A percentile compares a stretch with the other conserved stretches of the same genome.
phyloP scores from a whole-genome alignment of 129 eudicot genomes.

The Pulicaria dysenterica region DNA sequence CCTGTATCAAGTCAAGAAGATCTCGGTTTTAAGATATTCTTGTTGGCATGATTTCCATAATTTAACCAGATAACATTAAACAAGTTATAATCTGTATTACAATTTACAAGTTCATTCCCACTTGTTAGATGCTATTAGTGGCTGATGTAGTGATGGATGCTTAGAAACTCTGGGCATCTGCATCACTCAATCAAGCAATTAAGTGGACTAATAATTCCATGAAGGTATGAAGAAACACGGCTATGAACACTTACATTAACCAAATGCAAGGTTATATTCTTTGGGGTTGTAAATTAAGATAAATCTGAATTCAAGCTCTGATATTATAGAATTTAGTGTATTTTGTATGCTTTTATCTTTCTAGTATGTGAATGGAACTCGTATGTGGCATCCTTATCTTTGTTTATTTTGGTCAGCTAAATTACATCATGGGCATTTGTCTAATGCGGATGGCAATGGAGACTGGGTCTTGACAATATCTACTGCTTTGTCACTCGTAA shows the following conservation, averaged over 20 bases:
- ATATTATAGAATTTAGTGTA: not conserved
- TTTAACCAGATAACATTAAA: not conserved
- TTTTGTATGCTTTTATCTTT: conserved; percentile 11
- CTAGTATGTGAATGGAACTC: conserved; percentile 11
- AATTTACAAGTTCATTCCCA: not conserved
- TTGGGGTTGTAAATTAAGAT: conserved; percentile 7
- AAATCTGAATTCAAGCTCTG: not conserved
- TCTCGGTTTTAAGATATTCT: not conserved
- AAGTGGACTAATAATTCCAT: not conserved
- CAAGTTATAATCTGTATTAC: conserved; percentile 1
- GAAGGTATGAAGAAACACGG: not conserved
- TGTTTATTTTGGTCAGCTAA: conserved; percentile 53
- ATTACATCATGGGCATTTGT: conserved; percentile 83
- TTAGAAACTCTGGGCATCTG: too few relatives aligned
- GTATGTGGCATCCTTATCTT: conserved; percentile 17
- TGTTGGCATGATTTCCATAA: not conserved
- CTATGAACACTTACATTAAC: not conserved
- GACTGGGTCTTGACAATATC: conserved; percentile 98
- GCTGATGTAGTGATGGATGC: too few relatives aligned
- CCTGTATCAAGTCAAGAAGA: conserved; percentile 4
- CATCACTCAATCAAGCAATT: conserved; percentile 1
- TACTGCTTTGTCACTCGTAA: conserved; percentile 84
- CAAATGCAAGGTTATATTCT: conserved; percentile 7
- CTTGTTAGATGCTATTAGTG: not conserved
- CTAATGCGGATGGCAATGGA: conserved; percentile 97